phyloP scores from a whole-genome alignment of 1,284 basidiomycete species.

The Papiliotrema fonsecae region DNA sequence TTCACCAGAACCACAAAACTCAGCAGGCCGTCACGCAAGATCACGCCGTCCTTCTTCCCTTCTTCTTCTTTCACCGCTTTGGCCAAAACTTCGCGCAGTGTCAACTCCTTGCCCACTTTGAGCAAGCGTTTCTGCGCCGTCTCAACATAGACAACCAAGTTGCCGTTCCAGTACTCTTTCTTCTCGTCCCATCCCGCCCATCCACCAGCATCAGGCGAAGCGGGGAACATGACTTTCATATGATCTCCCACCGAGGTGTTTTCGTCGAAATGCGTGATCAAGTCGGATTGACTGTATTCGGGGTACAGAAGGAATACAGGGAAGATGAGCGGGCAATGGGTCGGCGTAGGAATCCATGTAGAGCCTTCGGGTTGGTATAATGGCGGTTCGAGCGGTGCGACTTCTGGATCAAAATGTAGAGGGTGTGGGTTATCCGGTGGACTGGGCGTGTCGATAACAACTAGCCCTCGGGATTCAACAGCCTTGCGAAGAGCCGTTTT shows the following conservation, averaged over 20 bases:
- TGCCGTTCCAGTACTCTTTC: constrained; percentile 64
- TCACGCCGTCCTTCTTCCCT: constrained; percentile 66
- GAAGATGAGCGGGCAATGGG: constrained; percentile 64
- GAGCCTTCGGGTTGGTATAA: constrained; percentile 10
- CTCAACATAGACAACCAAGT: constrained; percentile 76
- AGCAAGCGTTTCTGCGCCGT: constrained; percentile 70
- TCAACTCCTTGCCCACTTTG: constrained; percentile 85
- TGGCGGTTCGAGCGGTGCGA: constrained; percentile 22
- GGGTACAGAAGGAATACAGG: constrained; percentile 93
- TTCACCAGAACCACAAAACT: constrained; percentile 80
- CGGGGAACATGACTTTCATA: constrained; percentile 76
- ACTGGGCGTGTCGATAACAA: constrained; percentile 35
- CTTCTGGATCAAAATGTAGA: constrained; percentile 51
- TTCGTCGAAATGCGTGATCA: constrained; percentile 81
- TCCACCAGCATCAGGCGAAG: constrained; percentile 40
- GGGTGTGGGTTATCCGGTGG: constrained; percentile 57
- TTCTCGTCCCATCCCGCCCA: constrained; percentile 71
- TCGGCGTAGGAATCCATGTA: constrained; percentile 55
- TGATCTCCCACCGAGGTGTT: constrained; percentile 76
- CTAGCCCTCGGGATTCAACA: constrained; percentile 32
- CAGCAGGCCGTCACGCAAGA: constrained; percentile 79
- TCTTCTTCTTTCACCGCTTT: constrained; percentile 56
- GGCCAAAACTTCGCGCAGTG: constrained; percentile 66
- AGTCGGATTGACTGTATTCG: constrained; percentile 78
- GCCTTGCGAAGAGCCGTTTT: constrained; percentile 31